Conservation (phyloP, 73 alveolate species). For the Paramecium sonneborni region DNA sequence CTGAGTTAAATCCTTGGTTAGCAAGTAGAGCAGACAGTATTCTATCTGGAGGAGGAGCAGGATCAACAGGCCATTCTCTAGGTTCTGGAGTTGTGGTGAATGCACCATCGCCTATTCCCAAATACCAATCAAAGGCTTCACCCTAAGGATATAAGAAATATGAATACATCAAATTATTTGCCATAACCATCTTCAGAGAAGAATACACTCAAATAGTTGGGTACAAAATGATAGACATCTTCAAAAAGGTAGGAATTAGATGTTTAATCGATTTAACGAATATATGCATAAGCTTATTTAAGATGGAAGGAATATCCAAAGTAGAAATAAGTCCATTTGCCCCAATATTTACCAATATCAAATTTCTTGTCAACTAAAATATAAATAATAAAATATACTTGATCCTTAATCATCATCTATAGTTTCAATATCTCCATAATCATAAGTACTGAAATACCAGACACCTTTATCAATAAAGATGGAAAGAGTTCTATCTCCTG, state of each 20-base stretch:
- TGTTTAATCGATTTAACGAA: constrained; percentile 4
- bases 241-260: constrained; percentile 1
- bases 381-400: neutral
- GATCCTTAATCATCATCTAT: constrained; percentile 32
- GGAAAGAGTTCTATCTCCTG: constrained; percentile 49
- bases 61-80: constrained; percentile 37
- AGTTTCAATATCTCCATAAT: constrained; percentile 48
- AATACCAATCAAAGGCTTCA: constrained; percentile 47
- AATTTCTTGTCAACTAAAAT: constrained; percentile 5
- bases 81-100: constrained; percentile 28
- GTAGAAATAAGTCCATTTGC: constrained; percentile 52
- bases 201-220: constrained; percentile 25
- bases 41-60: constrained; percentile 55
- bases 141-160: constrained; percentile 1
- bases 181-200: constrained; percentile 34
- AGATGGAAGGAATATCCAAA: constrained; percentile 30
- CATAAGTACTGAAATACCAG: constrained; percentile 14
- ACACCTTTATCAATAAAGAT: neutral
- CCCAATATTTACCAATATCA: neutral
- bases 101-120: constrained; percentile 59
- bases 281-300: constrained; percentile 44
- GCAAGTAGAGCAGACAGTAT: constrained; percentile 31
- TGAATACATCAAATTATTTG: neutral
- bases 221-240: constrained; percentile 25
- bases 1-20: constrained; percentile 50